phyloP scores from a whole-genome alignment of 495 filamentous ascomycete genomes.

The Talaromyces proteolyticus region DNA sequence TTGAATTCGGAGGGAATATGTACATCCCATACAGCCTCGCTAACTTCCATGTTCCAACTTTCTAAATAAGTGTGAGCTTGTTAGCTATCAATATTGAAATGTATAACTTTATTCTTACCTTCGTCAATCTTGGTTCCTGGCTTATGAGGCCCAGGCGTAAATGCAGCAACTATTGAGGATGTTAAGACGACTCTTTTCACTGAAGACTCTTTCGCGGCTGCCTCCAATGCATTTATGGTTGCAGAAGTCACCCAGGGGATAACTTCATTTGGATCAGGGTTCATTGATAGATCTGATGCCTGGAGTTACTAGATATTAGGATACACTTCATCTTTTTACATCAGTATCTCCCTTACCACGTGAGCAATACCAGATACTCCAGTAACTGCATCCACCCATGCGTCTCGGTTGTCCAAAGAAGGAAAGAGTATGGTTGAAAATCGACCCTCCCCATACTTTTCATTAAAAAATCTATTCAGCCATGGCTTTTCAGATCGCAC shows the following conservation, averaged over 20 bases:
- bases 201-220: constrained; percentile 32
- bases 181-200: constrained; percentile 47
- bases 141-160: constrained; percentile 14
- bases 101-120: too few relatives aligned
- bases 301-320: too few relatives aligned
- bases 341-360: constrained; percentile 6
- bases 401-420: too few relatives aligned
- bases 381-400: too few relatives aligned
- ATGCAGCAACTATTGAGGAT: constrained; percentile 37
- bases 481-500: constrained; percentile 37
- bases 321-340: not conserved
- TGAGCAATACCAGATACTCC: constrained; percentile 33
- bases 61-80: too few relatives aligned
- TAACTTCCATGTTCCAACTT: too few relatives aligned
- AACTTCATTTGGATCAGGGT: constrained; percentile 32
- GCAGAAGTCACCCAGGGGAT: constrained; percentile 30
- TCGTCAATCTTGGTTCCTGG: not conserved
- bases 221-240: constrained; percentile 24
- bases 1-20: constrained; percentile 20
- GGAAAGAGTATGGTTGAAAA: constrained; percentile 31
- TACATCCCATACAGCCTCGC: constrained; percentile 32
- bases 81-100: too few relatives aligned
- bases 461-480: constrained; percentile 31
- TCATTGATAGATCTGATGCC: constrained; percentile 19
- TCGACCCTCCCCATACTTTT: constrained; percentile 28